These are phyloP conservation scores for Teunomyces funiuensis DNA, from an alignment of 805 yeast genomes.

Conservation along the genomic window DNA sequence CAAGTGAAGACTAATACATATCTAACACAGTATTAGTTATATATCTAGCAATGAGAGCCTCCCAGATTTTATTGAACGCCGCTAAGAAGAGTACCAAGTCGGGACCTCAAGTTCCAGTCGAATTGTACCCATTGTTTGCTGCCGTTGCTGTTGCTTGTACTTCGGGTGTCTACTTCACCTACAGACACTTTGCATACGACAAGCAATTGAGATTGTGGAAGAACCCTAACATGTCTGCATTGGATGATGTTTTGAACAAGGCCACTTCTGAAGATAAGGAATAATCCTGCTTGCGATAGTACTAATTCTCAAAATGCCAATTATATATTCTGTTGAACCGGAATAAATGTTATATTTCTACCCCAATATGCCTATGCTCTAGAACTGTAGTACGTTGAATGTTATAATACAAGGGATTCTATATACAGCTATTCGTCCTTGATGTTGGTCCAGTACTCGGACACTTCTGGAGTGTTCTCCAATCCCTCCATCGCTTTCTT, in stretches of 20 bases:
- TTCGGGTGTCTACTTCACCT: conserved; percentile 43
- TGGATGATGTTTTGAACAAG: conserved; percentile 43
- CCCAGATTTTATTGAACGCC: conserved; percentile 40
- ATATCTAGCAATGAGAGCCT: conserved; percentile 33
- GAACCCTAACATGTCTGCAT: conserved; percentile 43
- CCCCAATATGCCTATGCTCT: too few relatives aligned
- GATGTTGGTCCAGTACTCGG: conserved; percentile 73
- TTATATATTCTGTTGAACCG: conserved; percentile 1
- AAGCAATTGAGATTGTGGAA: conserved; percentile 47
- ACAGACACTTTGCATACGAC: conserved; percentile 49
- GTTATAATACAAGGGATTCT: background rate
- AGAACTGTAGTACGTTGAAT: too few relatives aligned
- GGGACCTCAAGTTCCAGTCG: conserved; percentile 33
- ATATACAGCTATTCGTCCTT: conserved; percentile 18
- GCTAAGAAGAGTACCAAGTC: conserved; percentile 32
- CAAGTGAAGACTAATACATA: background rate
- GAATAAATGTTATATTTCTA: conserved; percentile 2
- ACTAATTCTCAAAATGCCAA: background rate
- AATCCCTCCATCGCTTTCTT: conserved; percentile 58
- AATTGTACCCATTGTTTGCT: conserved; percentile 48
- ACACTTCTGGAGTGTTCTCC: conserved; percentile 83
- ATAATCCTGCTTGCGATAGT: background rate
- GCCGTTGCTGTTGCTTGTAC: conserved; percentile 42
- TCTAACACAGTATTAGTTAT: background rate
- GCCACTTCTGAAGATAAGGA: conserved; percentile 25